These are phyloP conservation scores for Clavaria fumosa DNA, from an alignment of 768 basidiomycete genomes.

Conservation along the genomic window DNA sequence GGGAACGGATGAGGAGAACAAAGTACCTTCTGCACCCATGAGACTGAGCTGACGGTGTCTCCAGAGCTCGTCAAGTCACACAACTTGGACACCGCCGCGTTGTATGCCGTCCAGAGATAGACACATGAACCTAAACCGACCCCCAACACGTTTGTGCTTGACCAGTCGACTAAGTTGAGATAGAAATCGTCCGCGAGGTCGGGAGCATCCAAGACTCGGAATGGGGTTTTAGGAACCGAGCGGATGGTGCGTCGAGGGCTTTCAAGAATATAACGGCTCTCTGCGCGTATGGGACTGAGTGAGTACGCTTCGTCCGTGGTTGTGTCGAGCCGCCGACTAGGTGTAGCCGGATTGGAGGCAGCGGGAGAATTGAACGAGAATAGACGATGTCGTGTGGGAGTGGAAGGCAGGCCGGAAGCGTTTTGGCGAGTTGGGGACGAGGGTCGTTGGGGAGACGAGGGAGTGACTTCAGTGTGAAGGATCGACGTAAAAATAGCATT, in stretches of 20 bases:
- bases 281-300: conserved; percentile 75
- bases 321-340: conserved; percentile 54
- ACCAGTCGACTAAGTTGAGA: conserved; percentile 96
- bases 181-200: conserved; percentile 98
- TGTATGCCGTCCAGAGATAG: conserved; percentile 94
- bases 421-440: conserved; percentile 42
- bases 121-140: conserved; percentile 88
- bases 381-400: conserved; percentile 35
- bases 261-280: conserved; percentile 68
- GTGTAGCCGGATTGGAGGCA: conserved; percentile 39
- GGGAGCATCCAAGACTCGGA: conserved; percentile 92
- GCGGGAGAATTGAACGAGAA: conserved; percentile 56
- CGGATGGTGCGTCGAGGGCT: conserved; percentile 71
- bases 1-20: not conserved
- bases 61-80: conserved; percentile 58
- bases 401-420: conserved; percentile 22
- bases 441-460: conserved; percentile 45
- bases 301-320: conserved; percentile 83
- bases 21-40: conserved; percentile 85
- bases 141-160: conserved; percentile 83
- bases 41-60: conserved; percentile 75
- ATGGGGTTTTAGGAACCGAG: conserved; percentile 85
- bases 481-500: conserved; percentile 69
- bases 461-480: conserved; percentile 64
- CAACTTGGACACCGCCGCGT: conserved; percentile 80